Conservation (phyloP, 805 yeast genomes). For the Sugiyamaella smithiae region DNA sequence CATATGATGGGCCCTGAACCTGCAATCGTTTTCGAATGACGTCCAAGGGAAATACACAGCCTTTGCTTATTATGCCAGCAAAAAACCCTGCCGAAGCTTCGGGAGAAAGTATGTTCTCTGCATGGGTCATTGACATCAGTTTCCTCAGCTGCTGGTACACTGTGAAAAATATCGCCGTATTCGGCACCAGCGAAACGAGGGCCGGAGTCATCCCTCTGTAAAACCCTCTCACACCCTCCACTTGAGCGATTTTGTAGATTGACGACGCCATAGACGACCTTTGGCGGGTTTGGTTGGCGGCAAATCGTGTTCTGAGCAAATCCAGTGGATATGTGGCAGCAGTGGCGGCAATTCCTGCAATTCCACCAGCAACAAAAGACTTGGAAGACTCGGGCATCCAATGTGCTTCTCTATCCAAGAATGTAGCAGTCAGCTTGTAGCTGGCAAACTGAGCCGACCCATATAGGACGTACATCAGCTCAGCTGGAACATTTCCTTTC, state of each 20-base stretch:
- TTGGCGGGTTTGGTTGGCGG: slow-evolving; percentile 48
- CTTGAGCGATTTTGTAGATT: not conserved
- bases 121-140: slow-evolving; percentile 12
- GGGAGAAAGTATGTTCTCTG: slow-evolving; percentile 22
- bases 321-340: slow-evolving; percentile 83
- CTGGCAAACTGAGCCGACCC: slow-evolving; percentile 84
- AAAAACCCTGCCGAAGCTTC: slow-evolving; percentile 64
- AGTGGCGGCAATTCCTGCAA: slow-evolving; percentile 77
- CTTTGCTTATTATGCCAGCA: slow-evolving; percentile 77
- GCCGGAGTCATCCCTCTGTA: slow-evolving; percentile 50
- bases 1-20: slow-evolving; percentile 43
- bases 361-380: slow-evolving; percentile 62
- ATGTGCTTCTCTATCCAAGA: slow-evolving; percentile 34
- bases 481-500: slow-evolving; percentile 96
- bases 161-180: slow-evolving; percentile 74
- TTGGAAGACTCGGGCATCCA: slow-evolving; percentile 40
- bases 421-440: slow-evolving; percentile 53
- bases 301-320: slow-evolving; percentile 79
- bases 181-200: slow-evolving; percentile 60
- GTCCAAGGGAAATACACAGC: slow-evolving; percentile 80
- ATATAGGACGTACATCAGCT: slow-evolving; percentile 75
- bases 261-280: slow-evolving; percentile 20
- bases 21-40: slow-evolving; percentile 76
- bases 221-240: slow-evolving; percentile 47
- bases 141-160: slow-evolving; percentile 53